Conservation (phyloP, 805 yeast genomes). For the Sporopachydermia quercuum region DNA sequence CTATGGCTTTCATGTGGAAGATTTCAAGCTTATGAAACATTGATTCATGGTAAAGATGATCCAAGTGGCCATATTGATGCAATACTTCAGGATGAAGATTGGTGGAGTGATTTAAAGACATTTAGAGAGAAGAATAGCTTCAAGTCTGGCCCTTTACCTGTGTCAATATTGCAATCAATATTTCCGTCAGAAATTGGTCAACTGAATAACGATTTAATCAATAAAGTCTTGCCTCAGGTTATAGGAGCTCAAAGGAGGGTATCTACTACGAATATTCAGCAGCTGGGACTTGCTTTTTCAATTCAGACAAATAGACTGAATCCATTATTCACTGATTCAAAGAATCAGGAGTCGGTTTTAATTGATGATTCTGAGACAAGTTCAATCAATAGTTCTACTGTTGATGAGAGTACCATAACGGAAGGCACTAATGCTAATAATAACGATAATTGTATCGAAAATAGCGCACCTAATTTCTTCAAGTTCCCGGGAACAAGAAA, state of each 20-base stretch:
- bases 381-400: background rate
- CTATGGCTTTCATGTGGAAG: slow-evolving; percentile 45
- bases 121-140: slow-evolving; percentile 30
- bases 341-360: background rate
- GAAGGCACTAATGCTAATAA: background rate
- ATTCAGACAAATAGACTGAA: background rate
- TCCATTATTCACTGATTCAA: background rate
- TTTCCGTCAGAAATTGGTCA: background rate
- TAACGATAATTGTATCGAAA: no score
- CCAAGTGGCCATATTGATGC: slow-evolving; percentile 31
- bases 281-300: background rate
- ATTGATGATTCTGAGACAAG: background rate
- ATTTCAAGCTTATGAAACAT: slow-evolving; percentile 51
- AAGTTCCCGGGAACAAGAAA: background rate
- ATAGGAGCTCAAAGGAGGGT: background rate
- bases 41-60: slow-evolving; percentile 53
- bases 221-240: background rate
- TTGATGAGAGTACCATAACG: background rate
- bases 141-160: slow-evolving; percentile 10
- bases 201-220: background rate
- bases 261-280: background rate
- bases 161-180: background rate
- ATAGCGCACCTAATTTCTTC: background rate
- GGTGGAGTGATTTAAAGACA: slow-evolving; percentile 68
- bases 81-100: slow-evolving; percentile 43